A percentile compares a stretch with the other conserved stretches of the same genome.
Conservation (phyloP, 441 rosid genomes). For the Adansonia rubrostipa region DNA sequence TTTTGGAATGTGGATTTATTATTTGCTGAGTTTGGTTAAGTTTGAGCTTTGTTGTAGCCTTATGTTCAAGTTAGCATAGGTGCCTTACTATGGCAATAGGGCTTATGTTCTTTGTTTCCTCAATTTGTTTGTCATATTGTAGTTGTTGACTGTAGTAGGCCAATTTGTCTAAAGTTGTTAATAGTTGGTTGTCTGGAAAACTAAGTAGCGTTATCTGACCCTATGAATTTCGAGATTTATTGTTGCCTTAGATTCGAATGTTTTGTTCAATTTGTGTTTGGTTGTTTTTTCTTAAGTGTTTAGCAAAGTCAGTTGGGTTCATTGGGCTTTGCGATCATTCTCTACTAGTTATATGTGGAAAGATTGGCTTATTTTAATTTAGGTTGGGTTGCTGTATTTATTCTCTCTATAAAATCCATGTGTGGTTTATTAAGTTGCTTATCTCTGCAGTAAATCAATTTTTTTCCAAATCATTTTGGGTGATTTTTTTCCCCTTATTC, state of each 20-base stretch:
- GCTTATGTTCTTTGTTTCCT: background rate
- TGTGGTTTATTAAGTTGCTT: background rate
- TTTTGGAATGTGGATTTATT: conserved; percentile 10
- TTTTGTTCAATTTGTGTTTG: background rate
- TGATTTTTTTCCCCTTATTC: conserved; percentile 8
- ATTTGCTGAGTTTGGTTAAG: background rate
- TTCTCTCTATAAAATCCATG: background rate
- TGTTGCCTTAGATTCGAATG: background rate
- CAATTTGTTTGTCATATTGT: background rate
- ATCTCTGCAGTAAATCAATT: background rate
- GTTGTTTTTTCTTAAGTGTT: background rate
- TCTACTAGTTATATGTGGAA: background rate
- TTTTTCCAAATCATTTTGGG: background rate
- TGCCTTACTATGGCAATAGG: background rate
- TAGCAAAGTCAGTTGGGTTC: background rate
- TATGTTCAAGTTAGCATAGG: background rate
- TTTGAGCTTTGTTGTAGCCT: conserved; percentile 15
- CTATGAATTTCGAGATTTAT: background rate
- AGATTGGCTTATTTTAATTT: background rate
- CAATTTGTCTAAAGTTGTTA: background rate
- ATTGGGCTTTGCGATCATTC: background rate
- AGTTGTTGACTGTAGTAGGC: background rate
- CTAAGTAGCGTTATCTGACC: background rate
- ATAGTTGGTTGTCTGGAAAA: background rate
- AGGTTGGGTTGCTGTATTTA: background rate